phyloP scores from a whole-genome alignment of 441 rosid species.

The Isatis lusitanica region DNA sequence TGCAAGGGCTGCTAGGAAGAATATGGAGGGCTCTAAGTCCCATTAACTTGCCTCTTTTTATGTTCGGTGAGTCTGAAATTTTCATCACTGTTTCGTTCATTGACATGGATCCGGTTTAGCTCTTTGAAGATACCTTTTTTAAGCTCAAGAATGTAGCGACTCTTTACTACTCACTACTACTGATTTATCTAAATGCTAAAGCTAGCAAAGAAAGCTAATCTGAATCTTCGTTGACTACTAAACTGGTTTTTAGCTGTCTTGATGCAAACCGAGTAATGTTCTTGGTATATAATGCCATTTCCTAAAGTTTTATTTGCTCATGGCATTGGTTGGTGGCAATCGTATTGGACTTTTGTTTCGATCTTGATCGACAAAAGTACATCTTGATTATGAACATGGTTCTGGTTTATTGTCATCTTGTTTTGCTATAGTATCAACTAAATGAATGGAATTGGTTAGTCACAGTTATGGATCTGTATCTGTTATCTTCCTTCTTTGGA shows the following conservation, averaged over 20 bases:
- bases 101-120: neutral
- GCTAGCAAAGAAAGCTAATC: neutral
- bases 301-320: too few species aligned
- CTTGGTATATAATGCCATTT: too few species aligned
- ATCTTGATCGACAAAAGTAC: neutral
- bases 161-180: neutral
- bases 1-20: conserved; percentile 75
- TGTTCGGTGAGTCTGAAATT: conserved; percentile 34
- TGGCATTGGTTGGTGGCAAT: conserved; percentile 2
- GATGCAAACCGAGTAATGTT: too few species aligned
- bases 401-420: conserved; percentile 7
- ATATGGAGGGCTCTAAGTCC: conserved; percentile 42
- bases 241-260: too few species aligned
- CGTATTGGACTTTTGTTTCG: too few species aligned
- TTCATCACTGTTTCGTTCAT: conserved; percentile 3
- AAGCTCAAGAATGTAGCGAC: conserved; percentile 4
- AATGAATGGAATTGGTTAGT: neutral
- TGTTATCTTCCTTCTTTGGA: neutral
- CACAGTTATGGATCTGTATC: neutral
- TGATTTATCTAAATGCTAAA: neutral
- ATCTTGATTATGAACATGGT: neutral
- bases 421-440: neutral
- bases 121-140: neutral
- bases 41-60: conserved; percentile 36
- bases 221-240: neutral